phyloP scores from a whole-genome alignment of 257 asterid species.

The Ligustrum vulgare region DNA sequence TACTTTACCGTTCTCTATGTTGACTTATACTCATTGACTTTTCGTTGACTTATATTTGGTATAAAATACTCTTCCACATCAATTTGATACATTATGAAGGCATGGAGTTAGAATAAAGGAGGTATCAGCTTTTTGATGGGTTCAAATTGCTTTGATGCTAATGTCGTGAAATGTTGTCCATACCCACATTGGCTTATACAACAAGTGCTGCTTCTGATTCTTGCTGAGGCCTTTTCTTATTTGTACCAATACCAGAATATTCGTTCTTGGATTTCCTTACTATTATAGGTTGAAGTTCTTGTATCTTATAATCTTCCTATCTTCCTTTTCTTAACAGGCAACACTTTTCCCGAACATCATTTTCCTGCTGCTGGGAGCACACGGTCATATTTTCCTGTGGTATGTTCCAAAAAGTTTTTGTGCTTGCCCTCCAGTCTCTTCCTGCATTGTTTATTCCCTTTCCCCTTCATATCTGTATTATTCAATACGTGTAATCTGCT shows the following conservation, averaged over 20 bases:
- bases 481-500: neutral
- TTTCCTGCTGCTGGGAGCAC: conserved; percentile 42
- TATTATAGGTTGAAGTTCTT: neutral
- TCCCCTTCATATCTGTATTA: conserved; percentile 2
- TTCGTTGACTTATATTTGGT: no score
- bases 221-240: neutral
- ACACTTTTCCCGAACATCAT: conserved; percentile 30
- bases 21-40: no score
- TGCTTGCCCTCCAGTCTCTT: neutral
- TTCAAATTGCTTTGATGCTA: neutral
- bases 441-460: conserved; percentile 1
- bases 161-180: neutral
- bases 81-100: neutral
- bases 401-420: conserved; percentile 21
- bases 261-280: neutral
- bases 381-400: conserved; percentile 47
- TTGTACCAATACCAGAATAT: neutral
- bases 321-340: conserved; percentile 30
- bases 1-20: no score
- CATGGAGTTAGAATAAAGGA: neutral
- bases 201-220: neutral
- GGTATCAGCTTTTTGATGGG: neutral
- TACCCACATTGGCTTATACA: neutral
- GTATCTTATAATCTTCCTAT: conserved; percentile 20
- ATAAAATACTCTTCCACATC: no score